Evolutionary conservation across 306 rosid genomes (phyloP).

Genomic region (Begonia fuchsioides): DNA sequence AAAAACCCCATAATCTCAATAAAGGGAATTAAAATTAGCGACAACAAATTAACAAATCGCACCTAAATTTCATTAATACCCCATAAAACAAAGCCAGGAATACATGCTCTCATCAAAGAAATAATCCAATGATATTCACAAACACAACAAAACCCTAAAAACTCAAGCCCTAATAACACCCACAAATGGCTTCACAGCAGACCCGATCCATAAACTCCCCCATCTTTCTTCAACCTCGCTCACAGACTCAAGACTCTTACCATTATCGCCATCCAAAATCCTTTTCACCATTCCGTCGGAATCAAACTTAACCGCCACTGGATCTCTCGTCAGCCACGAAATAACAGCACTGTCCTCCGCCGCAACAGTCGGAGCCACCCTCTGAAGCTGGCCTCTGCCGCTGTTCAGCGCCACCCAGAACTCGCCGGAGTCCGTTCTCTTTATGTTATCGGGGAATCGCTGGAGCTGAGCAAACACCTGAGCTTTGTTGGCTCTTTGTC

Average conservation of each 20-base stretch:
- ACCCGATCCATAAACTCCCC: slow-evolving; percentile 45
- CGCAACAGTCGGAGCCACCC: neutral
- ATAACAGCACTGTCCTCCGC: neutral
- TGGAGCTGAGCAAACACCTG: slow-evolving; percentile 20
- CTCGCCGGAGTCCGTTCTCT: slow-evolving; percentile 21
- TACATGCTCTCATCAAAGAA: too few species aligned
- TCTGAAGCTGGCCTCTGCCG: slow-evolving; percentile 12
- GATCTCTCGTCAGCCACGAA: slow-evolving; percentile 11
- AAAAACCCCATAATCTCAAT: too few species aligned
- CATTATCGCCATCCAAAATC: slow-evolving; percentile 34
- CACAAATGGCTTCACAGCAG: slow-evolving; percentile 26
- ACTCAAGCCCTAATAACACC: slow-evolving; percentile 10
- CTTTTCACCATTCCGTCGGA: slow-evolving; percentile 18
- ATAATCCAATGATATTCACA: too few species aligned
- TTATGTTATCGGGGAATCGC: slow-evolving; percentile 45
- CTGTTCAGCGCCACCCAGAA: slow-evolving; percentile 46
- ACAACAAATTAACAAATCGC: too few species aligned
- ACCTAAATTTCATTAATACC: too few species aligned
- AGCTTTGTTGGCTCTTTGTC: slow-evolving; percentile 2
- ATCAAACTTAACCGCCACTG: slow-evolving; percentile 30
- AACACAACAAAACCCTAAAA: too few species aligned
- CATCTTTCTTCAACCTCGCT: slow-evolving; percentile 39
- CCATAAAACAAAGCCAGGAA: too few species aligned
- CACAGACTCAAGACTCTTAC: slow-evolving; percentile 17
- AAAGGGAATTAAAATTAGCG: too few species aligned